Base-by-base conservation (phyloP, 1,139 yeast species). In the Saccharomyces hybrid region DNA sequence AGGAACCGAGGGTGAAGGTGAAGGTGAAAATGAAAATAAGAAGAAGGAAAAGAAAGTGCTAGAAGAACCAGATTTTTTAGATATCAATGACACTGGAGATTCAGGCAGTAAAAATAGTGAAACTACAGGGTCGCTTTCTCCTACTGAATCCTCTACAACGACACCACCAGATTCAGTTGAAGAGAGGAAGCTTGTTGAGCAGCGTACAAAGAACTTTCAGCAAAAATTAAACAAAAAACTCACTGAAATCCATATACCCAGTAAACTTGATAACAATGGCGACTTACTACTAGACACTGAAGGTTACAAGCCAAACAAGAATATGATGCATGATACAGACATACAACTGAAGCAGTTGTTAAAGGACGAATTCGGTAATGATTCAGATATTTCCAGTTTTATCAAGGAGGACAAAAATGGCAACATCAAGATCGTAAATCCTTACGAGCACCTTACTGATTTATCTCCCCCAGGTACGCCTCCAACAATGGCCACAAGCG, bases 241-340 rank as follows among this genome's bases (percentile, higher is more conserved):
- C 44, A 80, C 80, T 26, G 78, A 80, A 59, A 80, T 82, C 61
- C 88, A 90, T 63, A 91, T 93, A 46, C 97, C 98, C 1, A 85
- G 95, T 23, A 89, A 85, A 62, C 80, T 91, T 47, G 96, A 89
- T 60, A 84, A 86, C 60, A 88, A 89, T 64, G 99, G 99, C 11
- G 97, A 91, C 67, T 78, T 95, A 65, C 81, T 91, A 50, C 75
- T 95, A 51, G 99, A 95, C 72, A 88, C 93, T 85, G 96, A 90
- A 63, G 99, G 99, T 27, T 95, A 95, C 73, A 93, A 91, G 71
- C 88, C 96, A 34, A 88, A 86, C 62, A 84, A 86, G 41, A 81
- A 83, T 60, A 88, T 86, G 66, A 79, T 83, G 49, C 83, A 83
- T 51, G 82, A 80, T 61, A 80, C 89, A 0, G 89, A 84, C 63